Base-by-base conservation (phyloP, 352 stramenopile species). In the Peronosclerospora sorghi region DNA sequence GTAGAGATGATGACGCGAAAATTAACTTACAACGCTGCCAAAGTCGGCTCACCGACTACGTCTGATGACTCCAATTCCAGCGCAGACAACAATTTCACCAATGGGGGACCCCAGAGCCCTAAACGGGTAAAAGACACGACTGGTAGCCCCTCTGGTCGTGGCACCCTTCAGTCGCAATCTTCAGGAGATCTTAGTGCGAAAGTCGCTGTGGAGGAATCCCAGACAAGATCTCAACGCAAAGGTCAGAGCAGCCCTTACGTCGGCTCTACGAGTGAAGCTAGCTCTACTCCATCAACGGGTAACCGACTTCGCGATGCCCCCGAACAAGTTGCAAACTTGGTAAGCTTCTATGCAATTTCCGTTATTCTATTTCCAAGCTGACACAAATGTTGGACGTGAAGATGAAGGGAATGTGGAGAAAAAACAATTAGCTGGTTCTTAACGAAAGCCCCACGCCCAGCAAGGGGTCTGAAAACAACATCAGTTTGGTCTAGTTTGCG, bases 381-480 rank as follows among this genome's bases (percentile, higher is more conserved):
- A 53, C 27, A 47, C 19, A 14, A 23, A 27, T n/a, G 38, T 1
- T 42, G 27, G 27, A 28, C 3, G 41, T 40, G 12, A 29, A 87
- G 75, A 78, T 85, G 62, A 87, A 87, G 55, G 74, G 74, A 40
- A 78, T 87, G 59, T 85, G 75, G 75, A 63, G 54, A 18, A 85
- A 83, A 51, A 85, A 83, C 49, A 87, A 85, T 61, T 86, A 79
- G 70, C 48, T 52, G 52, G 12, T 47, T 23, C 35, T 17, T 20
- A 8, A 32, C 18, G 6, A 26, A 26, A 13, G 30, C 8, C 30
- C 29, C 41, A 41, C 28, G 32, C 26, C 28, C 24, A 43, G 32
- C 36, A 38, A 51, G 35, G 38, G 45, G 38, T 8, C 51, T 17
- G 49, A 51, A 37, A 29, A 58, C 21, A 34, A 42, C 50, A 53